phyloP scores from a whole-genome alignment of 192 early-diverging fungal genomes.

The Backusella australiensis region DNA sequence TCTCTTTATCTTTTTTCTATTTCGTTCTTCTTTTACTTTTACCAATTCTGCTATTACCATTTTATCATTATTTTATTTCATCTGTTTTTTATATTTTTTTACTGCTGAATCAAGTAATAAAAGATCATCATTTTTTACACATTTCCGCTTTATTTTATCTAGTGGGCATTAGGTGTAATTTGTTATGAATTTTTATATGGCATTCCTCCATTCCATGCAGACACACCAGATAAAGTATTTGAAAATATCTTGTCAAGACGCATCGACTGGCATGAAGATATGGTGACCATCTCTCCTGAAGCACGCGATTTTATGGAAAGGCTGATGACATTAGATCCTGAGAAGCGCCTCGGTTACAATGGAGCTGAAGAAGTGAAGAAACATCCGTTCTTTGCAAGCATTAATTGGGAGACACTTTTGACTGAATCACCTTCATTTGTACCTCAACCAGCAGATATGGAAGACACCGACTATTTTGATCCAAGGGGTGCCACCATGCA shows the following conservation, averaged over 20 bases:
- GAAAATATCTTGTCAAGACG: conserved; percentile 77
- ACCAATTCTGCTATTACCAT: background rate
- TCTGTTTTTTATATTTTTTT: background rate
- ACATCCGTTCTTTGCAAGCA: conserved; percentile 73
- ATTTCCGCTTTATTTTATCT: conserved; percentile 1
- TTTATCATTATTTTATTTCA: background rate
- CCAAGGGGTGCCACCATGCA: conserved; percentile 73
- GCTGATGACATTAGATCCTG: conserved; percentile 63
- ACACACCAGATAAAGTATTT: conserved; percentile 77
- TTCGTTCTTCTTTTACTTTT: background rate
- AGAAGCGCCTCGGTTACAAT: conserved; percentile 64
- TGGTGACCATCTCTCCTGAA: conserved; percentile 70
- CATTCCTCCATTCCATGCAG: conserved; percentile 81
- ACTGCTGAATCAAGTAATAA: conserved; percentile 4
- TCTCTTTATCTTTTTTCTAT: background rate
- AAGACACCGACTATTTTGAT: conserved; percentile 97
- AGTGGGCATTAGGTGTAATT: conserved; percentile 90
- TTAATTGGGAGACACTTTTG: conserved; percentile 69
- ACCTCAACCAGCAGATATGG: conserved; percentile 70
- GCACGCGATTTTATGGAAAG: conserved; percentile 80
- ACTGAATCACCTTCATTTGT: conserved; percentile 72
- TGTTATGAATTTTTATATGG: conserved; percentile 86
- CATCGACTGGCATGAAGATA: conserved; percentile 77
- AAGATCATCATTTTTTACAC: background rate
- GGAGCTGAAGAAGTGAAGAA: conserved; percentile 75